Evolutionary conservation across 805 yeast species (phyloP).

Genomic region (Wickerhamiella azymoides): DNA sequence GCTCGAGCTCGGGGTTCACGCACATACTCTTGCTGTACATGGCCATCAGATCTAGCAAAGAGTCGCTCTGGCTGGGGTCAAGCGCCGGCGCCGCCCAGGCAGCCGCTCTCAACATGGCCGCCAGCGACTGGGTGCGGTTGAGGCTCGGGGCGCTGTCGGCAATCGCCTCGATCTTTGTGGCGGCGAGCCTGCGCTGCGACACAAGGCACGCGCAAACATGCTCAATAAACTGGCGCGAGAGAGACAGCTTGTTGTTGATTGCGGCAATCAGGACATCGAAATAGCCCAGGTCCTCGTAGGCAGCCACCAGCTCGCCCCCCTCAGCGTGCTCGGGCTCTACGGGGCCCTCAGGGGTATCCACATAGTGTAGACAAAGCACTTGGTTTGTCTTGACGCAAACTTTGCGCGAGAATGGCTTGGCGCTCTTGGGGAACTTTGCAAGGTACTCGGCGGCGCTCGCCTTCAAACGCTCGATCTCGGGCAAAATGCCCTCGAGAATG

Average conservation of each 20-base stretch:
- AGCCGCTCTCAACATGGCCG: neutral
- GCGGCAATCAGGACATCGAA: neutral
- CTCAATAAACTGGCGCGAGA: neutral
- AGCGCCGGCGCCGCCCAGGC: too few species aligned
- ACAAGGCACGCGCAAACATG: neutral
- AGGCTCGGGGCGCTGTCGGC: neutral
- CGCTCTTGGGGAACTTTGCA: neutral
- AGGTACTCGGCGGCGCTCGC: neutral
- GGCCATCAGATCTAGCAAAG: neutral
- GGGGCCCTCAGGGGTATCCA: slow-evolving; percentile 3
- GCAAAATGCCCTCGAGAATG: neutral
- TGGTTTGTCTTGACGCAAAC: slow-evolving; percentile 1
- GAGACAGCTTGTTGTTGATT: neutral
- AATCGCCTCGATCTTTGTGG: neutral
- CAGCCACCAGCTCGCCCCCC: neutral
- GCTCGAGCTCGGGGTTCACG: neutral
- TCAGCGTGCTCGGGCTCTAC: neutral
- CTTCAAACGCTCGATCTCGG: neutral
- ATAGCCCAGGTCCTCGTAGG: neutral
- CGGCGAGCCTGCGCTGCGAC: neutral
- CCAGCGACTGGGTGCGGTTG: neutral
- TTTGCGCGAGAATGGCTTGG: neutral
- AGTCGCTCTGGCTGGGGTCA: neutral
- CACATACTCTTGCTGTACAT: neutral
- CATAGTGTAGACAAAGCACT: neutral